Base-by-base conservation (phyloP, 352 stramenopile genomes). In the Blastocystis sp. region DNA sequence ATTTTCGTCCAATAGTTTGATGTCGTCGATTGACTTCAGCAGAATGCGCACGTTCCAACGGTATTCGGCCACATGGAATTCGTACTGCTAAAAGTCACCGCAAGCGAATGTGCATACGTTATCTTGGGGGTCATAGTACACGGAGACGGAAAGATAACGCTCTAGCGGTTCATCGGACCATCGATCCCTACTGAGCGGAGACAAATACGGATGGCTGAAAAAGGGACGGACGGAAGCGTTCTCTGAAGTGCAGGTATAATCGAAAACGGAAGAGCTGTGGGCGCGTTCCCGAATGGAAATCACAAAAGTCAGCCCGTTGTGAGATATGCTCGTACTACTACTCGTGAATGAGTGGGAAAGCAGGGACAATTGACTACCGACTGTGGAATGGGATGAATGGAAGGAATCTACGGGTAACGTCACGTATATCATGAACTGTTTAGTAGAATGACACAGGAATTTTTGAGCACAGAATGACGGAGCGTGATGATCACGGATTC, bases 11-110 rank as follows among this genome's bases (percentile, higher is more conserved):
- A 84, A 17, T 14, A 21, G 28, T 2, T 59, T 53, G 59, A 84
- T 84, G 34, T 84, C 74, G 2, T 84, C 56, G 1, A 67, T 28
- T 0, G 74, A 84, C 45, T 84, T 84, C 14, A 84, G 17, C 38
- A 84, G 74, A 53, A 84, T 84, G 19, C 45, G 74, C 10, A 84
- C 45, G 48, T 34, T 41, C 74, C 74, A 84, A 11, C 56, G 53
- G 69, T 69, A 84, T 17, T 84, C 74, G 10, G 60, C 23, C 21
- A 84, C 56, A 43, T 84, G 74, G 48, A 84, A 84, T 38, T 84
- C 74, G 38, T 84, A 84, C 3, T 70, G 45, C 74, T 84, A 84
- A 9, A 70, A 23, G 38, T 79, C 4, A 69, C 10, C 21, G 5
- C 21, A 2, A 0, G 34, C 10, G 14, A 67, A 9, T n/a, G 40